phyloP scores from a whole-genome alignment of 2,329 filamentous ascomycete genomes.

The Apiospora malaysiana region DNA sequence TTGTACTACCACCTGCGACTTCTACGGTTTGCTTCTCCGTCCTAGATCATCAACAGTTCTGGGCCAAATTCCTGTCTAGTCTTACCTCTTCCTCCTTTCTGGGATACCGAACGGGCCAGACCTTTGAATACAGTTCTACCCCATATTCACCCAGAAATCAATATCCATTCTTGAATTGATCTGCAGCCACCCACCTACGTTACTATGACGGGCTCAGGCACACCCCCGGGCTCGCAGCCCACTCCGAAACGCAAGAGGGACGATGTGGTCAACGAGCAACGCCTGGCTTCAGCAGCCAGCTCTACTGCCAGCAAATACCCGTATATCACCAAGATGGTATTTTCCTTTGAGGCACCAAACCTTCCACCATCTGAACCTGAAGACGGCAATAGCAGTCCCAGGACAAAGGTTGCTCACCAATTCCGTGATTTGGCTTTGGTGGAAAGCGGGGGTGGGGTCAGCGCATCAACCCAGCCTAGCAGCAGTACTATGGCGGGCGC shows the following conservation, averaged over 20 bases:
- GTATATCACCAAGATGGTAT: conserved; percentile 37
- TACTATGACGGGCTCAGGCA: background rate
- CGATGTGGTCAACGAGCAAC: conserved; percentile 37
- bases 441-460: conserved; percentile 53
- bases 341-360: conserved; percentile 51
- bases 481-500: conserved; percentile 19
- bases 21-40: background rate
- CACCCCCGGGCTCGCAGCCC: conserved; percentile 24
- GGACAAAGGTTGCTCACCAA: conserved; percentile 56
- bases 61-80: background rate
- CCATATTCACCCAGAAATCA: conserved; percentile 25
- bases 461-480: conserved; percentile 26
- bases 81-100: background rate
- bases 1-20: background rate
- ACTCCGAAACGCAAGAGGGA: conserved; percentile 56
- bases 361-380: conserved; percentile 35
- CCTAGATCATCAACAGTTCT: background rate
- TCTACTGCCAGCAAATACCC: conserved; percentile 24
- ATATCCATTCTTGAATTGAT: conserved; percentile 26
- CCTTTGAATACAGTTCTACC: background rate
- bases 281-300: conserved; percentile 5
- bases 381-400: conserved; percentile 59
- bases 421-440: conserved; percentile 57
- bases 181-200: conserved; percentile 13
- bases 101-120: background rate